Evolutionary conservation across 495 filamentous ascomycete genomes (phyloP).

Genomic region (Cudoniella acicularis): DNA sequence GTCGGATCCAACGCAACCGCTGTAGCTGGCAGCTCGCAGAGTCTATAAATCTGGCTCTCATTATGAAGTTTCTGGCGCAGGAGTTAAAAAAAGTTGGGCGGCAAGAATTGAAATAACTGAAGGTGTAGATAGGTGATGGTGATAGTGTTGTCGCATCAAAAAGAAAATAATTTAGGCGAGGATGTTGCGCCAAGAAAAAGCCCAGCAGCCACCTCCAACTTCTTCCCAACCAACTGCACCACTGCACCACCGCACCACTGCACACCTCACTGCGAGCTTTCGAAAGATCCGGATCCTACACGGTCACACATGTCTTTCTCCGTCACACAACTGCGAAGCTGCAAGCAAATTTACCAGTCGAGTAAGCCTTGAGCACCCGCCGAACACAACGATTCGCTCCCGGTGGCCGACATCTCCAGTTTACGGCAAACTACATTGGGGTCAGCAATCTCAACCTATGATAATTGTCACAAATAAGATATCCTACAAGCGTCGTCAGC

Average conservation of each 20-base stretch:
- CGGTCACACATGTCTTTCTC: no score
- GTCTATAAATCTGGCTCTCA: neutral
- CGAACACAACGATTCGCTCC: conserved; percentile 13
- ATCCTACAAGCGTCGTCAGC: conserved; percentile 25
- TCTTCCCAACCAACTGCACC: no score
- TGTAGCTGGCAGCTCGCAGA: neutral
- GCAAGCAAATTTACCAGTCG: no score
- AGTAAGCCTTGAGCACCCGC: conserved; percentile 15
- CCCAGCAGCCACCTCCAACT: no score
- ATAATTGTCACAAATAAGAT: neutral
- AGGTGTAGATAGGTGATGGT: neutral
- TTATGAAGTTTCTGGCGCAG: neutral
- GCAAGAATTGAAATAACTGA: neutral
- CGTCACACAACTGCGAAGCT: no score
- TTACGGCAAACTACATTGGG: conserved; percentile 16
- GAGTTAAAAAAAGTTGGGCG: neutral
- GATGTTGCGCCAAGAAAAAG: neutral
- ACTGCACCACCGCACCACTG: no score
- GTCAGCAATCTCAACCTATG: neutral
- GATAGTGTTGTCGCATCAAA: neutral
- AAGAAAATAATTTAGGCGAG: neutral
- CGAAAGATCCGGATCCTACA: no score
- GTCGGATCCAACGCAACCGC: neutral
- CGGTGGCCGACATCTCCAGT: neutral
- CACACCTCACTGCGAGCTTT: no score